These are phyloP conservation scores for Closterium sp. DNA, from an alignment of 139 green algal species.

Conservation along the genomic window DNA sequence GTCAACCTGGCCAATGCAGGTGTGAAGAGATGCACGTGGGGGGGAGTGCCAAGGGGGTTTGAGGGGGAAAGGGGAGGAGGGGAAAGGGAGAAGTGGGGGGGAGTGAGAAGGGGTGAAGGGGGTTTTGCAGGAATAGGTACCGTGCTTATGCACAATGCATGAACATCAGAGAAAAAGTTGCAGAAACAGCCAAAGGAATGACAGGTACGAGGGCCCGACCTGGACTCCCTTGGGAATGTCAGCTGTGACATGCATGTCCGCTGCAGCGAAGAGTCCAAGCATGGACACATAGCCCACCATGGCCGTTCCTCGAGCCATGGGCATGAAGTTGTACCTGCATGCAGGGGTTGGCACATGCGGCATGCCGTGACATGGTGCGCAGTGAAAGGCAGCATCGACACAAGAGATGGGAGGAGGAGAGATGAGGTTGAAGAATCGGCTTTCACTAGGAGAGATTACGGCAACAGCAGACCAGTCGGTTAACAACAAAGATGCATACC, in stretches of 20 bases:
- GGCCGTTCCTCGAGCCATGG: conserved; percentile 81
- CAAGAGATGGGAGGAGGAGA: not conserved
- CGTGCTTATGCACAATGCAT: not conserved
- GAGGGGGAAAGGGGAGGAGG: not conserved
- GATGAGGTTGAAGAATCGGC: not conserved
- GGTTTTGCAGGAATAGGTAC: not conserved
- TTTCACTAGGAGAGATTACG: too few species aligned
- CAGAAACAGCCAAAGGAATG: not conserved
- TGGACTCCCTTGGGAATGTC: conserved; percentile 67
- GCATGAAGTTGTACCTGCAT: conserved; percentile 91
- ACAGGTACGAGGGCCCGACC: not conserved
- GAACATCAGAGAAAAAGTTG: not conserved
- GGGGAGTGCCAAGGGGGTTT: not conserved
- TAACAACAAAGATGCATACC: too few species aligned
- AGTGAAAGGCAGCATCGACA: not conserved
- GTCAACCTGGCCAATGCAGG: conserved; percentile 76
- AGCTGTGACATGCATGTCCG: conserved; percentile 70
- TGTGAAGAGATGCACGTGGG: not conserved
- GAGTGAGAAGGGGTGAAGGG: not conserved
- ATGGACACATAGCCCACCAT: conserved; percentile 80
- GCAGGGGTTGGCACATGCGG: not conserved
- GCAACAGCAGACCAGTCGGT: too few species aligned
- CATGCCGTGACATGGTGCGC: not conserved
- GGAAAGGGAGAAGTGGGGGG: not conserved
- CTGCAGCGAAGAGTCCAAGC: conserved; percentile 76